Evolutionary conservation across 2,329 filamentous ascomycete species (phyloP).

Genomic region (Colletotrichum phormii): DNA sequence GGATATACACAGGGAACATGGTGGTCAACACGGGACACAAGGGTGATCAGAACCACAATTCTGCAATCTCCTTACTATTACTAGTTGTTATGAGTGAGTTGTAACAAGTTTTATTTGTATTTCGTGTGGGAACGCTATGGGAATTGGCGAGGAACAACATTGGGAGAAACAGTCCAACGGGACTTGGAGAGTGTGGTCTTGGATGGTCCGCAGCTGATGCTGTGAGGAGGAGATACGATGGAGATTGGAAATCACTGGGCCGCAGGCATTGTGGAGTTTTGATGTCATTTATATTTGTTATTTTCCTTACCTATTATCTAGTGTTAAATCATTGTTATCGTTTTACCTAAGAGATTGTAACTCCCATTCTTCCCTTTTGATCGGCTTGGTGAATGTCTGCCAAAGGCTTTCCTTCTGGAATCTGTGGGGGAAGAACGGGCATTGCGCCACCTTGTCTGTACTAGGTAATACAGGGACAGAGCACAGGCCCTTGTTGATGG

Average conservation of each 20-base stretch:
- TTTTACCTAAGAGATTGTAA: conserved; percentile 6
- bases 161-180: neutral
- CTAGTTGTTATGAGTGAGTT: conserved; percentile 12
- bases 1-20: neutral
- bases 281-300: conserved; percentile 14
- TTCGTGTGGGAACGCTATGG: neutral
- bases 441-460: too few relatives aligned
- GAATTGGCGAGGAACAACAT: neutral
- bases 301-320: neutral
- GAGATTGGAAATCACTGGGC: conserved; percentile 2
- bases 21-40: conserved; percentile 31
- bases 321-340: neutral
- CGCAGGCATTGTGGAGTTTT: conserved; percentile 30
- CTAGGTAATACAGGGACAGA: too few relatives aligned
- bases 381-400: too few relatives aligned
- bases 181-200: too few relatives aligned
- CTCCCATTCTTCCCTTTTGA: too few relatives aligned
- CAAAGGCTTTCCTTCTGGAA: too few relatives aligned
- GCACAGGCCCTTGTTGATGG: too few relatives aligned
- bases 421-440: too few relatives aligned
- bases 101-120: neutral
- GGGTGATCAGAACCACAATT: conserved; percentile 35
- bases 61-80: conserved; percentile 25
- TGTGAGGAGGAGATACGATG: neutral
- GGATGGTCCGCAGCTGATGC: neutral